These are phyloP conservation scores for Mycothermus thermophilus DNA, from an alignment of 495 filamentous ascomycete species.

Conservation along the genomic window DNA sequence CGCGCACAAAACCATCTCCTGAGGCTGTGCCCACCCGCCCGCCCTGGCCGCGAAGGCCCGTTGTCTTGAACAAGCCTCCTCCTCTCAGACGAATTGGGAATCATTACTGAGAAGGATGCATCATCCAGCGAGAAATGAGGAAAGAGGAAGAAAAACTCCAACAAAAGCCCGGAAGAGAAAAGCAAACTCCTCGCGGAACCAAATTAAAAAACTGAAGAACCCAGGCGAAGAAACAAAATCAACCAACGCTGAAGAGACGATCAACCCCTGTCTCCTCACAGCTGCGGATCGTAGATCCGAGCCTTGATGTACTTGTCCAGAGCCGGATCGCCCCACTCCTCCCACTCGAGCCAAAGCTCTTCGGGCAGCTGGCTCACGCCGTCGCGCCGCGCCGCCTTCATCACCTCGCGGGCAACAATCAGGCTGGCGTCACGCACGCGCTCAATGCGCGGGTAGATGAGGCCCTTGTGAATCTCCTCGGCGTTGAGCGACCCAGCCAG, in stretches of 20 bases:
- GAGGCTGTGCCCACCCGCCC: too few relatives aligned
- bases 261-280: conserved; percentile 6
- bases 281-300: conserved; percentile 62
- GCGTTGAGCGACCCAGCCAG: conserved; percentile 65
- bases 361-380: conserved; percentile 45
- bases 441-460: conserved; percentile 87
- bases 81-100: too few relatives aligned
- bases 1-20: too few relatives aligned
- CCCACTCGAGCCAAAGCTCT: conserved; percentile 67
- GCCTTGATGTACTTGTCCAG: conserved; percentile 67
- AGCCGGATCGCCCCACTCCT: conserved; percentile 62
- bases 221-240: background rate
- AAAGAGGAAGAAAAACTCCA: too few relatives aligned
- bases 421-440: conserved; percentile 85
- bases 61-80: too few relatives aligned
- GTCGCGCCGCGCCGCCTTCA: conserved; percentile 63
- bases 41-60: too few relatives aligned
- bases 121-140: too few relatives aligned
- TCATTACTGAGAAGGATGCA: too few relatives aligned
- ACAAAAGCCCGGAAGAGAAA: background rate
- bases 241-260: background rate
- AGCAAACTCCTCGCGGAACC: too few relatives aligned
- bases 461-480: conserved; percentile 64
- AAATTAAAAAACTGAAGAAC: background rate
- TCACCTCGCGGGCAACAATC: conserved; percentile 78